Evolutionary conservation across 805 yeast genomes (phyloP), one percentile per base, ranked within the genome.

Genomic region (Cyberlindnera xylosilytica): DNA sequence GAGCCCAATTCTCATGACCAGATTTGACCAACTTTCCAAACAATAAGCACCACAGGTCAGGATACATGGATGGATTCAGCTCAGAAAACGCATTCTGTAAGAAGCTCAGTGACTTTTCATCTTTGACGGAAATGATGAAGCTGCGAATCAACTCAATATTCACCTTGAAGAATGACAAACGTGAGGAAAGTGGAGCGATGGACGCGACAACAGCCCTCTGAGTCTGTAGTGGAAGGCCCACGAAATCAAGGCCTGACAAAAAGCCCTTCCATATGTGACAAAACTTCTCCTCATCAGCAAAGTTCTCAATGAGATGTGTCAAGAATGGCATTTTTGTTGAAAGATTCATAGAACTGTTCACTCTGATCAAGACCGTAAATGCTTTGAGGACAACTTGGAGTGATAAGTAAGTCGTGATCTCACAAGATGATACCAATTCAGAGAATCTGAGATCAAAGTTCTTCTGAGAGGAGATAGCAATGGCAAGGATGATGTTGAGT

Each of bases 1-100:
- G 45, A 26, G 52, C 43, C 62, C 62, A 57, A 26, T 46, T 52
- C 4, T 46, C 57, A 15, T 49, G n/a, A 1, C 52, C 53, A 17
- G 36, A 20, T 9, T 39, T 28, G 6, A 52, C 54, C 7, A 52
- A 22, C 18, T 36, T 36, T 4, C 53, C 51, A 15, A 49, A 45
- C 8, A 56, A 23, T 15, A 36, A 19, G 15, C 56, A 48, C 62
- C 62, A 57, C 11, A 56, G 29, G 4, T 48, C 50, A 2, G 58
- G 58, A 23, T 37, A 47, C 4, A 44, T 11, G 1, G 47, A 35
- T 5, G 56, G 49, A 27, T 46, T 52, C 4, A 57, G 13, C 27
- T 43, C 46, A 9, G 46, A 44, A 27, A 56, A 48, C 4, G 26
- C 34, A 1, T 45, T 46, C 20, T 36, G 46, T 15, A 56, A 31